Evolutionary conservation across 1,139 yeast genomes (phyloP).

Genomic region (Scheffersomyces segobiensis): DNA sequence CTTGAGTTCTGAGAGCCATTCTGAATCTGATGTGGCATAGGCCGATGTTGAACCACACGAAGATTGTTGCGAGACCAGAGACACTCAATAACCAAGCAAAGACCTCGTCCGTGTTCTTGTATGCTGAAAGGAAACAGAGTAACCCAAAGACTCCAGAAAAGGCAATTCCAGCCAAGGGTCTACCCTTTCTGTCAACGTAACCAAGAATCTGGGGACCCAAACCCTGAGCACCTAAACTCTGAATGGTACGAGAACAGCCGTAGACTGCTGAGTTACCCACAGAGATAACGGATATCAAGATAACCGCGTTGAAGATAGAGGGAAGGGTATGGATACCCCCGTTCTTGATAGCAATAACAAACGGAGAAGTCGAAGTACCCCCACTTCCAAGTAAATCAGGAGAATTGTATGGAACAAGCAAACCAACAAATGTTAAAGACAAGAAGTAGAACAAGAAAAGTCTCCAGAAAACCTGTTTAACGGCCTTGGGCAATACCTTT

Average conservation of each 20-base stretch:
- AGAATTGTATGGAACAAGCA: slow-evolving; percentile 37
- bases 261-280: slow-evolving; percentile 48
- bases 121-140: slow-evolving; percentile 43
- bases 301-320: slow-evolving; percentile 44
- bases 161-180: slow-evolving; percentile 43
- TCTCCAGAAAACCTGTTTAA: slow-evolving; percentile 47
- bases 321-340: slow-evolving; percentile 45
- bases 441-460: slow-evolving; percentile 41
- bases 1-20: slow-evolving; percentile 33
- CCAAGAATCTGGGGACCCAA: slow-evolving; percentile 37
- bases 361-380: slow-evolving; percentile 37
- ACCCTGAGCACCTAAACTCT: slow-evolving; percentile 42
- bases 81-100: slow-evolving; percentile 45
- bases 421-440: slow-evolving; percentile 39
- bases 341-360: slow-evolving; percentile 43
- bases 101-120: slow-evolving; percentile 35
- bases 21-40: slow-evolving; percentile 42
- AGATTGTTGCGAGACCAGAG: slow-evolving; percentile 42
- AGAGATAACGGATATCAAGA: slow-evolving; percentile 42
- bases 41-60: slow-evolving; percentile 45
- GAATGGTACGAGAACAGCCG: slow-evolving; percentile 45
- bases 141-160: slow-evolving; percentile 38
- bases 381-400: slow-evolving; percentile 32
- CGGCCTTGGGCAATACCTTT: slow-evolving; percentile 40
- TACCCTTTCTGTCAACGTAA: slow-evolving; percentile 42